A percentile compares a stretch with the other conserved stretches of the same genome.
Conservation (phyloP, 2,329 filamentous ascomycete genomes). For the Zymoseptoria pseudotritici region DNA sequence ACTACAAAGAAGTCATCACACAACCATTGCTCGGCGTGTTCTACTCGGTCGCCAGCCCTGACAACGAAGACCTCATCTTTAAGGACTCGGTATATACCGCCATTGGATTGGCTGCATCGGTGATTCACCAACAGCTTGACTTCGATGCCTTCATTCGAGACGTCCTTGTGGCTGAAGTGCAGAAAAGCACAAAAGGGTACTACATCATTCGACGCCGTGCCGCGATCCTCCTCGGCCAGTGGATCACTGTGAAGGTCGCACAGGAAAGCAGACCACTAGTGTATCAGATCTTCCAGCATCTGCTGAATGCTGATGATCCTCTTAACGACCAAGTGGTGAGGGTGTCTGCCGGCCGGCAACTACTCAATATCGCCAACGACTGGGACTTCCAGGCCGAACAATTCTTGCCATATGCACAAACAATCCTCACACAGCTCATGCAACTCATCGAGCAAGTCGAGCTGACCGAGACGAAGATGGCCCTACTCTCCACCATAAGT, state of each 20-base stretch:
- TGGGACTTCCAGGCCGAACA: slow-evolving; percentile 68
- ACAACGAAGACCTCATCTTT: slow-evolving; percentile 64
- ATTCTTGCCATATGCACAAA: slow-evolving; percentile 71
- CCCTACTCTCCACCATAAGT: slow-evolving; percentile 77
- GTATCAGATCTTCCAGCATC: slow-evolving; percentile 82
- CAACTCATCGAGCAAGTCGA: slow-evolving; percentile 71
- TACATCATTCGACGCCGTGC: slow-evolving; percentile 82
- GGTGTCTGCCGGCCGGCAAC: slow-evolving; percentile 79
- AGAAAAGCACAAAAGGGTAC: slow-evolving; percentile 58
- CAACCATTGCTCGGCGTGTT: slow-evolving; percentile 79
- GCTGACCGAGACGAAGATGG: slow-evolving; percentile 81
- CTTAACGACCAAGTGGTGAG: slow-evolving; percentile 87
- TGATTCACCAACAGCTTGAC: slow-evolving; percentile 67
- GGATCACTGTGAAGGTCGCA: slow-evolving; percentile 72
- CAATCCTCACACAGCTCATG: slow-evolving; percentile 66
- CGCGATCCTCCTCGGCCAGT: slow-evolving; percentile 81
- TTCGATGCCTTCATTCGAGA: slow-evolving; percentile 73
- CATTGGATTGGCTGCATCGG: slow-evolving; percentile 74
- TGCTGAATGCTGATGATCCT: slow-evolving; percentile 68
- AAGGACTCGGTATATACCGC: slow-evolving; percentile 95
- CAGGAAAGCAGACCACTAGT: slow-evolving; percentile 62
- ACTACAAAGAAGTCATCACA: slow-evolving; percentile 76
- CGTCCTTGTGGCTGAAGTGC: slow-evolving; percentile 71
- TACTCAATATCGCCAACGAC: slow-evolving; percentile 74
- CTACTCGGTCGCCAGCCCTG: slow-evolving; percentile 59